A percentile compares a stretch with the other conserved stretches of the same genome.
These are phyloP conservation scores for Quercus mongolica DNA, from an alignment of 306 rosid genomes.

Conservation along the genomic window DNA sequence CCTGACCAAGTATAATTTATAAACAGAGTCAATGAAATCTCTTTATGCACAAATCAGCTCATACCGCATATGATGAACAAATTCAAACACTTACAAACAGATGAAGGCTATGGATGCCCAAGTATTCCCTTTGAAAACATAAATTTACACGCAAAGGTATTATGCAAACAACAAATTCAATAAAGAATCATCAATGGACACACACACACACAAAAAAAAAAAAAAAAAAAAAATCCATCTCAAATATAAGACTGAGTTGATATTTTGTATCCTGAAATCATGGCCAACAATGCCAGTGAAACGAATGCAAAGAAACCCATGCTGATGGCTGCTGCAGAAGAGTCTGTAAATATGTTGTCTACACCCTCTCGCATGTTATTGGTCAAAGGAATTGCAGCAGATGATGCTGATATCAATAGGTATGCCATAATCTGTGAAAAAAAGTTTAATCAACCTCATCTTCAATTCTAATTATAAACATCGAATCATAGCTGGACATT, in stretches of 20 bases:
- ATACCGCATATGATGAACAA: background rate
- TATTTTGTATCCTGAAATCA: constrained; percentile 64
- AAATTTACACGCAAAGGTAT: constrained; percentile 15
- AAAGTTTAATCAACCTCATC: background rate
- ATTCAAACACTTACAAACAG: constrained; percentile 2
- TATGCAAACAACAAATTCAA: background rate
- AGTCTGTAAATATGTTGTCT: constrained; percentile 65
- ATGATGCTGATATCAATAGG: constrained; percentile 70
- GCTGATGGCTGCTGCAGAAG: constrained; percentile 63
- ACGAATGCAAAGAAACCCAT: constrained; percentile 70
- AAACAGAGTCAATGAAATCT: background rate
- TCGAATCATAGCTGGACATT: background rate
- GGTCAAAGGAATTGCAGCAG: constrained; percentile 65
- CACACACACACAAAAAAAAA: too few relatives aligned
- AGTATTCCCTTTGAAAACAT: constrained; percentile 13
- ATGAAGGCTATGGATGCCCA: background rate
- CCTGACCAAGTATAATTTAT: background rate
- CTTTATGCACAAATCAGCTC: constrained; percentile 4
- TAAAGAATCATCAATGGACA: background rate
- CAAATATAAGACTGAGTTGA: constrained; percentile 54
- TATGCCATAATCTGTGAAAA: constrained; percentile 67
- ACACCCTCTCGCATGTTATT: constrained; percentile 58
- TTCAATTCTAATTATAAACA: background rate
- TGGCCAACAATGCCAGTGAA: constrained; percentile 42
- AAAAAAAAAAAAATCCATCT: background rate